Evolutionary conservation across 2,329 filamentous ascomycete species (phyloP).

Genomic region (Cryoendolithus antarcticus): DNA sequence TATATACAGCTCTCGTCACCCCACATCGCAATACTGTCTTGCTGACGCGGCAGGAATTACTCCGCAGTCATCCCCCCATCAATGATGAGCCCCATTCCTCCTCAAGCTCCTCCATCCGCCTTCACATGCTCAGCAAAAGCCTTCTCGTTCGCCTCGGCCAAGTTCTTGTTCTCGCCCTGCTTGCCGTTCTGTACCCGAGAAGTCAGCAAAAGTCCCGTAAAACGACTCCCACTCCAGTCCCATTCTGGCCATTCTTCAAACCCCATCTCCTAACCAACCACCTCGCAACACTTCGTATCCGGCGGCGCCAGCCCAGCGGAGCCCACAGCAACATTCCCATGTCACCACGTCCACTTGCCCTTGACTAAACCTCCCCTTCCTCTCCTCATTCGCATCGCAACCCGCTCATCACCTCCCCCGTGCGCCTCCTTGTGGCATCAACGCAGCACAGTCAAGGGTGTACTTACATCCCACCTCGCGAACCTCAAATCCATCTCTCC

Average conservation of each 20-base stretch:
- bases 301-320: too few relatives aligned
- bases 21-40: too few relatives aligned
- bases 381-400: constrained; percentile 3
- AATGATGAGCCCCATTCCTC: background rate
- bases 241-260: background rate
- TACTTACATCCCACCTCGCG: constrained; percentile 87
- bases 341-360: constrained; percentile 12
- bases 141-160: constrained; percentile 45
- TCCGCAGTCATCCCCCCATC: background rate
- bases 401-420: too few relatives aligned
- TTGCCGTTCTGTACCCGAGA: constrained; percentile 71
- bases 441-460: too few relatives aligned
- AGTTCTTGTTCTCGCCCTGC: constrained; percentile 71
- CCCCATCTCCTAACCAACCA: too few relatives aligned
- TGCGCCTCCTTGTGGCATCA: too few relatives aligned
- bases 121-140: constrained; percentile 32
- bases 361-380: background rate
- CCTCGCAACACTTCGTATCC: constrained; percentile 1
- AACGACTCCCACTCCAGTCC: background rate
- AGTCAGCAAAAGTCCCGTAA: constrained; percentile 1
- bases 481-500: constrained; percentile 83
- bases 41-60: too few relatives aligned
- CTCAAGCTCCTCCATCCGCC: background rate
- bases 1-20: too few relatives aligned
- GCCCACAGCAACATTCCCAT: background rate